phyloP scores from a whole-genome alignment of 768 basidiomycete genomes.

The Trametes coccinea region DNA sequence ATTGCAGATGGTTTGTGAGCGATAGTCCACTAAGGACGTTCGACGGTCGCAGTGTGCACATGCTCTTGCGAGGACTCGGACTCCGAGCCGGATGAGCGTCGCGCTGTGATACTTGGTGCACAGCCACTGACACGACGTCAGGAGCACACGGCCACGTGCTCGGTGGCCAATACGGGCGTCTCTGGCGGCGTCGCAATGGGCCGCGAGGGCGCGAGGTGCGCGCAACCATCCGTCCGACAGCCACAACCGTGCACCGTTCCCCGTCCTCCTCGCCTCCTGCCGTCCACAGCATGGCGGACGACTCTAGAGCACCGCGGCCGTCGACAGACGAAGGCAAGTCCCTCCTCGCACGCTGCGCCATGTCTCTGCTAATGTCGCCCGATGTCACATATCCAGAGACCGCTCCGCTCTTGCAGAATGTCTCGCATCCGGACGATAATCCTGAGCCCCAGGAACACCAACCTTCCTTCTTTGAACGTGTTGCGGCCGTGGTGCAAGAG shows the following conservation, averaged over 20 bases:
- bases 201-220: not conserved
- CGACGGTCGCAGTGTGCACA: no score
- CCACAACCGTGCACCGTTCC: constrained; percentile 5
- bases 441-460: constrained; percentile 24
- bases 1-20: no score
- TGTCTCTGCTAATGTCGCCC: constrained; percentile 15
- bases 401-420: constrained; percentile 61
- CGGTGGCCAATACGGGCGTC: constrained; percentile 7
- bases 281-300: constrained; percentile 52
- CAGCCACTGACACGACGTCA: constrained; percentile 5
- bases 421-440: constrained; percentile 40
- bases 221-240: constrained; percentile 8
- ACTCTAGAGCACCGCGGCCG: constrained; percentile 46
- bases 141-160: constrained; percentile 5
- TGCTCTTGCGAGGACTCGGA: no score
- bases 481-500: constrained; percentile 64
- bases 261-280: constrained; percentile 9
- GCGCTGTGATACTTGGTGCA: not conserved
- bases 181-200: not conserved
- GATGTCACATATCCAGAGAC: constrained; percentile 46
- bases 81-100: no score
- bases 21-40: no score
- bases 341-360: constrained; percentile 5
- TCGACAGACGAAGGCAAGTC: constrained; percentile 57
- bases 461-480: constrained; percentile 44